Base-by-base conservation (phyloP, 176 grass and related monocot species). In the Triticum turgidum region DNA sequence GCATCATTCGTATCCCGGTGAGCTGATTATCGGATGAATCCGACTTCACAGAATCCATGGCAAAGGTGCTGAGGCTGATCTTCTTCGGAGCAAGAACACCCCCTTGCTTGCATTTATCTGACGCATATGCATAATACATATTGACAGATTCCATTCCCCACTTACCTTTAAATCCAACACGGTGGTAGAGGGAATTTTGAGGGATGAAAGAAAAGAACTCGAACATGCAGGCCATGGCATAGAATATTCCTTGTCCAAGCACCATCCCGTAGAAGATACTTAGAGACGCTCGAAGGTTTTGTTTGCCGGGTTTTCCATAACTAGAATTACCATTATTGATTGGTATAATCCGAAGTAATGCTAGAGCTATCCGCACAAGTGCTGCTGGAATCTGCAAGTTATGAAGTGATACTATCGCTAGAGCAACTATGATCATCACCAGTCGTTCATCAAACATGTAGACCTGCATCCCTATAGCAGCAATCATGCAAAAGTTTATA, bases 31-130 rank as follows among this genome's bases (percentile, higher is more conserved):
- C 30, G 22, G 30, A 32, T 32, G 30, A n/a, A n/a, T 80, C 78
- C 2, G 61, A 65, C 7, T 80, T 45, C 1, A 80, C 7, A 29
- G 61, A 80, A 47, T 80, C 38, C 13, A 65, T 12, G 61, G 78
- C 78, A 65, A 80, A 80, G 61, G 8, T 80, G 14, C n/a, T 30
- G 14, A 80, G 61, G 61, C 78, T 65, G 61, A 80, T 80, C 37
- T 18, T 80, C 35, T 80, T 80, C 0, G 78, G 4, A 80, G 78
- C 33, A 80, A 80, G 59, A 14, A 80, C 22, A 17, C 14, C 38
- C 13, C 37, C 78, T 65, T 80, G 21, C 38, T 30, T 44, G 78
- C n/a, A 44, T 65, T 80, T 62, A 0, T 80, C 14, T 1, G 20
- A 80, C n/a, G 78, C 78, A 27, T 80, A 80, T 80, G 37, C 59